Percentiles rank a stretch among this genome's conserved stretches.
Evolutionary conservation across 2,329 filamentous ascomycete species (phyloP).

Genomic region (Chaetomium strumarium): DNA sequence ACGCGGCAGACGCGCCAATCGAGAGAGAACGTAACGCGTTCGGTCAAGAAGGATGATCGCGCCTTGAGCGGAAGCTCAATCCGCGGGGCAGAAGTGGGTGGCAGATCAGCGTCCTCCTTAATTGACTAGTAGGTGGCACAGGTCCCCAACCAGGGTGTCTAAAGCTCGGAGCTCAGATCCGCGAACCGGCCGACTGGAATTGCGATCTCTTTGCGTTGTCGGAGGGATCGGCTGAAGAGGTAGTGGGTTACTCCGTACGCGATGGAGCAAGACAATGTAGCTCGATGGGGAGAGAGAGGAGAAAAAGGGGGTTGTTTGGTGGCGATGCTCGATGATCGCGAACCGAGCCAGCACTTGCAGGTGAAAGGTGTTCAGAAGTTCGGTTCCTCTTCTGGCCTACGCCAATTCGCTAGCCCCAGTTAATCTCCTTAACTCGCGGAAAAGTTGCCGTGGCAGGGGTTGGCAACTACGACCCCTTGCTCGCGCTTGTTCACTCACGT

Average conservation of each 20-base stretch:
- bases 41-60: not conserved
- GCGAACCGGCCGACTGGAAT: not conserved
- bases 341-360: constrained; percentile 12
- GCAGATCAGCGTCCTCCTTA: constrained; percentile 11
- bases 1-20: constrained; percentile 3
- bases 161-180: constrained; percentile 1
- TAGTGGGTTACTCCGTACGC: no score
- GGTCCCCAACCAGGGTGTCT: no score
- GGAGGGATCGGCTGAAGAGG: not conserved
- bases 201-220: not conserved
- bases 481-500: no score
- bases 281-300: not conserved
- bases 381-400: constrained; percentile 18
- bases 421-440: constrained; percentile 12
- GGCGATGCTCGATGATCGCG: constrained; percentile 9
- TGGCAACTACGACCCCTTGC: not conserved
- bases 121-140: constrained; percentile 11
- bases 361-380: constrained; percentile 29
- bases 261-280: not conserved
- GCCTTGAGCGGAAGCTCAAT: constrained; percentile 8
- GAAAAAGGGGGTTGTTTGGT: constrained; percentile 4
- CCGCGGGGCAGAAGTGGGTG: constrained; percentile 10
- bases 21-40: constrained; percentile 1
- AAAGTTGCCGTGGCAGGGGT: constrained; percentile 19
- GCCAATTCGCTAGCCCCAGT: constrained; percentile 18